Evolutionary conservation across 2,329 filamentous ascomycete species (phyloP).

Genomic region (Pseudogymnoascus sp.): DNA sequence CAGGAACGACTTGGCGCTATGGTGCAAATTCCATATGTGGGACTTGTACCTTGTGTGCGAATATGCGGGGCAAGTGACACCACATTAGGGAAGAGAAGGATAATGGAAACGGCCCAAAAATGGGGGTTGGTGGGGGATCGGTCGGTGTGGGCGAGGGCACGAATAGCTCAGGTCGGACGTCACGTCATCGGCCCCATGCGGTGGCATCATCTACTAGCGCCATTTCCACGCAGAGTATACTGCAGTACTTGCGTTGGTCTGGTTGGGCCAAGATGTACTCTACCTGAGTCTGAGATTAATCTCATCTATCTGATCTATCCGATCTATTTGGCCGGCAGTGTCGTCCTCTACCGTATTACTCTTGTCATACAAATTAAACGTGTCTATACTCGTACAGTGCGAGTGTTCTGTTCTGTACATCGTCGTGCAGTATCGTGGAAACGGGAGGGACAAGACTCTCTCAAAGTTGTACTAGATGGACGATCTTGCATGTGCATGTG

Average conservation of each 20-base stretch:
- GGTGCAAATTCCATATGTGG: neutral
- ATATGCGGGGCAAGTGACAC: constrained; percentile 6
- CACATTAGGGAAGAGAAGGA: constrained; percentile 4
- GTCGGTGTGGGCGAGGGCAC: neutral
- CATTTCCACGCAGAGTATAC: neutral
- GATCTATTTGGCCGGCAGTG: too few species aligned
- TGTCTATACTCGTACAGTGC: neutral
- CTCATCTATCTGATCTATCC: neutral
- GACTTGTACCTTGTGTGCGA: neutral
- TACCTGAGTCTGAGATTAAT: too few species aligned
- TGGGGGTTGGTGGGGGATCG: neutral
- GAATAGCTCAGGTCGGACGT: constrained; percentile 2
- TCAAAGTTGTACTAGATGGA: neutral
- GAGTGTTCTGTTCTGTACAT: neutral
- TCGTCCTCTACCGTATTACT: neutral
- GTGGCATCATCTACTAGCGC: constrained; percentile 5
- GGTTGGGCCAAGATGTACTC: too few species aligned
- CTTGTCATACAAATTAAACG: neutral
- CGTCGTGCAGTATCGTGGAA: neutral
- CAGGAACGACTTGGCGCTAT: neutral
- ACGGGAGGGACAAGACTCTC: neutral
- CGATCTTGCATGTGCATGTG: neutral
- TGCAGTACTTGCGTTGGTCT: neutral
- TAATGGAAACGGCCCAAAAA: constrained; percentile 3
- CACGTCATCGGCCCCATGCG: constrained; percentile 2